Evolutionary conservation across 768 basidiomycete genomes (phyloP).

Genomic region (Boletales sp.): DNA sequence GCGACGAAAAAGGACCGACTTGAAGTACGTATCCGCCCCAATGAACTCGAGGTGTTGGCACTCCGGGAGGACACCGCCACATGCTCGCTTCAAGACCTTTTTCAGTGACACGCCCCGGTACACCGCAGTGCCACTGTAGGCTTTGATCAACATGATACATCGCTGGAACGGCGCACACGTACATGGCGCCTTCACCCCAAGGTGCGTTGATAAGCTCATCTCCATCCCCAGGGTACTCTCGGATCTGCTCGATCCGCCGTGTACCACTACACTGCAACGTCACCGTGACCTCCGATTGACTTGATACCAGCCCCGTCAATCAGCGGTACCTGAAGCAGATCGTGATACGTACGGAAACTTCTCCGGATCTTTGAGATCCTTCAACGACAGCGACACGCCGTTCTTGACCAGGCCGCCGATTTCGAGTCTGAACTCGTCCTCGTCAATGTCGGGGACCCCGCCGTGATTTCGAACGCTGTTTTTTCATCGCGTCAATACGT

Average conservation of each 20-base stretch:
- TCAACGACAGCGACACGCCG: slow-evolving; percentile 41
- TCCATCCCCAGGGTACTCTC: slow-evolving; percentile 51
- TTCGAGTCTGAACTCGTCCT: slow-evolving; percentile 45
- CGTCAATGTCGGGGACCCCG: slow-evolving; percentile 47
- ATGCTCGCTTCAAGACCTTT: slow-evolving; percentile 50
- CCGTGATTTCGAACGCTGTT: slow-evolving; percentile 52
- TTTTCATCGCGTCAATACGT: no score
- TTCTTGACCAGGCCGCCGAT: slow-evolving; percentile 50
- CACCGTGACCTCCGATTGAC: slow-evolving; percentile 47
- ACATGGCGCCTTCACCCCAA: slow-evolving; percentile 54
- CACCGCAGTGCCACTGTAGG: slow-evolving; percentile 44
- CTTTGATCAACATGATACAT: background rate
- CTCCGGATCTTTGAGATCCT: slow-evolving; percentile 44
- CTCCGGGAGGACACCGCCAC: slow-evolving; percentile 46
- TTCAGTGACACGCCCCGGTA: slow-evolving; percentile 52
- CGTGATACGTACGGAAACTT: slow-evolving; percentile 42
- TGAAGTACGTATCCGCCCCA: slow-evolving; percentile 57
- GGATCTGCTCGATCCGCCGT: slow-evolving; percentile 49
- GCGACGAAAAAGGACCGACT: slow-evolving; percentile 25
- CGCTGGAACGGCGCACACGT: slow-evolving; percentile 3
- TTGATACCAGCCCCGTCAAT: slow-evolving; percentile 6
- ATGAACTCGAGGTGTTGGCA: slow-evolving; percentile 53
- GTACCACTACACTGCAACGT: slow-evolving; percentile 57
- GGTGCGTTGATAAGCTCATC: slow-evolving; percentile 52
- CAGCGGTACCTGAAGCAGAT: no score